Conservation (phyloP, 2,329 filamentous ascomycete species). For the Ilyonectria sp. region DNA sequence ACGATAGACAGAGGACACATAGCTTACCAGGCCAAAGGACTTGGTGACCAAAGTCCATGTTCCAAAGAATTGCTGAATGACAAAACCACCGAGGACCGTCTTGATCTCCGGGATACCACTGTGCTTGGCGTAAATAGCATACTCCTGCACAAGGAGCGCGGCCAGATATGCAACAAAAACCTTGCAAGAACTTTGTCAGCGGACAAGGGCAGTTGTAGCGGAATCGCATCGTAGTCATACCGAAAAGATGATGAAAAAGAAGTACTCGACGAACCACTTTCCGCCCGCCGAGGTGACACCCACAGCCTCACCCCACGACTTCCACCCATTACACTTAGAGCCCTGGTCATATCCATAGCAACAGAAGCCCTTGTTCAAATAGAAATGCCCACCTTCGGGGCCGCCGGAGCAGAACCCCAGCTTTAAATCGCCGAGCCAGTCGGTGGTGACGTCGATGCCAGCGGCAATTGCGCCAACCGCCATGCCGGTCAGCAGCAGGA, state of each 20-base stretch:
- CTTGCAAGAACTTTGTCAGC: conserved; percentile 58
- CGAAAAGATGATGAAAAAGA: conserved; percentile 88
- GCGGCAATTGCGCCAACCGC: conserved; percentile 89
- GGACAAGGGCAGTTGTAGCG: neutral
- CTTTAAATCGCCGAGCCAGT: conserved; percentile 96
- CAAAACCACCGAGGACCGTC: conserved; percentile 92
- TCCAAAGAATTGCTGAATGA: conserved; percentile 90
- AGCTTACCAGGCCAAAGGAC: conserved; percentile 84
- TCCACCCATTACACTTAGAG: conserved; percentile 89
- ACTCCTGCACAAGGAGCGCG: conserved; percentile 85
- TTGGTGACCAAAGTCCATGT: conserved; percentile 92
- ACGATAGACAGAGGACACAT: neutral
- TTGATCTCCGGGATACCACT: conserved; percentile 99
- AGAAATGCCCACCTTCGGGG: conserved; percentile 86
- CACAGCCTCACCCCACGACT: conserved; percentile 84
- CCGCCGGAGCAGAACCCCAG: conserved; percentile 86
- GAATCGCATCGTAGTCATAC: conserved; percentile 63
- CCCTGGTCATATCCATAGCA: conserved; percentile 92
- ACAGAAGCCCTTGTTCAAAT: conserved; percentile 92
- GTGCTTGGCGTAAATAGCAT: conserved; percentile 90
- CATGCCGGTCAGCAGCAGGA: conserved; percentile 88
- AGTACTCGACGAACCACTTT: conserved; percentile 87
- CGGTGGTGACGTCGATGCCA: conserved; percentile 88
- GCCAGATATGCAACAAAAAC: conserved; percentile 84
- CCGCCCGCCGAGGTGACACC: conserved; percentile 76